Evolutionary conservation across 441 rosid species (phyloP), one percentile per base, ranked within the genome.

Genomic region (Pelargonium cotyledonis): DNA sequence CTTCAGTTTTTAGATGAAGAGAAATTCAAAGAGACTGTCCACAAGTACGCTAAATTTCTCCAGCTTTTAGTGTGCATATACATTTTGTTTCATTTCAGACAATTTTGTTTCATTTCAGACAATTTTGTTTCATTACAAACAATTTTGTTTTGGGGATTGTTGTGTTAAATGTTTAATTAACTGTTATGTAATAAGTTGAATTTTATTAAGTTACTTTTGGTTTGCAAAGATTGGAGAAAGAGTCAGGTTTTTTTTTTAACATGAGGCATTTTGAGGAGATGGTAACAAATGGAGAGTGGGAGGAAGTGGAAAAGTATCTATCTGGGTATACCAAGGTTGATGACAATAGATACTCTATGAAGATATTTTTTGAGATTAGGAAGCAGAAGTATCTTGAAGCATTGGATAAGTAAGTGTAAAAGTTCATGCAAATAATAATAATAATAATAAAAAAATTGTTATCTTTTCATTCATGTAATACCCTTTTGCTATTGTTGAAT

Each of bases 241-340:
- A 89, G 77, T 89, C 96, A 0, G 90, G 88, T 26, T 87, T 85
- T 78, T 87, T 76, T 82, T 89, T 87, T 78, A 89, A 86, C 79
- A 81, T 89, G 88, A 77, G 85, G 75, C 73, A 82, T 63, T 89
- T 89, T 72, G 96, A 89, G 81, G 96, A 89, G 15, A 84, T 86
- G 92, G 92, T 87, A 76, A 85, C 89, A 41, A 89, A 82, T 78
- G 96, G 92, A 35, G 92, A 89, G 80, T 89, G 95, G 95, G 95
- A 89, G 72, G 90, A 89, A 68, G 88, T 89, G 55, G 92, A 89
- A 80, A 89, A 87, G 81, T 89, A 87, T 76, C 73, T 89, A 8
- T 89, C 96, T 23, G 96, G 96, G 8, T 89, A 87, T 71, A 89
- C 96, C 0, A 89, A 88, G 75, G 88, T 89, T 41, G 96, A 87